Base-by-base conservation (phyloP, 2,329 filamentous ascomycete species). In the Elsinoe necatrix region DNA sequence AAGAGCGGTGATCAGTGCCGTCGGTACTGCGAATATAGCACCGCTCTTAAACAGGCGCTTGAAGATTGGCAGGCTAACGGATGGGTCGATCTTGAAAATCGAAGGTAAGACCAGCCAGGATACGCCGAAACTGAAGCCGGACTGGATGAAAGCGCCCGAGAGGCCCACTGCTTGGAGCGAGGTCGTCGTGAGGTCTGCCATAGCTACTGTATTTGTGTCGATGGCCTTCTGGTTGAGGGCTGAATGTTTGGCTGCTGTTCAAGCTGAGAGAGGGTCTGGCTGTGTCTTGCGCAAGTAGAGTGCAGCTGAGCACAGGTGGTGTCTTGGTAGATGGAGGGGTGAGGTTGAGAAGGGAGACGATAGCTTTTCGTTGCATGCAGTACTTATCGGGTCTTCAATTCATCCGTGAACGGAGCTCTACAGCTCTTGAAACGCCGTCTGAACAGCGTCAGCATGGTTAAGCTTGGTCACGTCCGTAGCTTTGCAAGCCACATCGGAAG, bases 151-250 rank as follows among this genome's bases (percentile, higher is more conserved):
- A 12, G 48, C 48, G 18, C 23, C 48, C 4, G 29, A 18, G 11
- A 52, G 29, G 29, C 48, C 48, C 4, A 52, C 8, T 3, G 48
- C 48, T n/a, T 52, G 48, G 3, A 52, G 31, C 7, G 48, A 35
- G 16, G 48, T 52, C 3, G 48, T 52, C 4, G 48, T 52, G 2
- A 18, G 21, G 48, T 52, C 48, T 23, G 48, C 14, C 48, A 52
- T 52, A 12, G 16, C 21, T 21, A 29, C 23, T 31, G 43, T 3
- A 37, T n/a, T 37, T 37, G 34, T 6, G 5, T 9, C 9, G 27
- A 29, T 29, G 27, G n/a, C n/a, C n/a, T n/a, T n/a, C 27, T 29
- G 27, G 27, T 29, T 9, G 27, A 29, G 27, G 4, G 27, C n/a
- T n/a, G n/a, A n/a, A n/a, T n/a, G n/a, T n/a, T n/a, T n/a, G n/a